Conservation (phyloP, 495 filamentous ascomycete genomes). For the Parathielavia hyrcaniae region DNA sequence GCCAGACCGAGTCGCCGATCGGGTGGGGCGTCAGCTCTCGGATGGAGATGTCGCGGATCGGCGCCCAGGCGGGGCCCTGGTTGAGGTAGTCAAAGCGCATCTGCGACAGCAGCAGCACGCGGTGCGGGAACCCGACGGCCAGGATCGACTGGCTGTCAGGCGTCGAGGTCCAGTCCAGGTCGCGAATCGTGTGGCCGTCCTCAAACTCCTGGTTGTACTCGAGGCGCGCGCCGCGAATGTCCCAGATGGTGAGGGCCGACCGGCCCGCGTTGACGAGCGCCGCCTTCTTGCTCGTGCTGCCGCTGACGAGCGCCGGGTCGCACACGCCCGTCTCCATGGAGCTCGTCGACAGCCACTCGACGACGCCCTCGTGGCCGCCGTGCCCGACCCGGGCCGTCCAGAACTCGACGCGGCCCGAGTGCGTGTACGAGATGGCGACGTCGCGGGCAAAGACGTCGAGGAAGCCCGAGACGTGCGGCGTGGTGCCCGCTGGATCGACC, state of each 20-base stretch:
- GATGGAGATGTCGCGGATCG: conserved; percentile 74
- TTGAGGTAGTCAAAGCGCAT: conserved; percentile 92
- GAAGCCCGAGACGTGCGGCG: conserved; percentile 65
- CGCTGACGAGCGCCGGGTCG: conserved; percentile 72
- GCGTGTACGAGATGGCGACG: conserved; percentile 80
- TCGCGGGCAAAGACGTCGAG: conserved; percentile 84
- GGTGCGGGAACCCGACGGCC: conserved; percentile 82
- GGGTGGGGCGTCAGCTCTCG: conserved; percentile 80
- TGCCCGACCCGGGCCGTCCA: conserved; percentile 77
- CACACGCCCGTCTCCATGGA: conserved; percentile 73
- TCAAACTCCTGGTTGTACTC: conserved; percentile 75
- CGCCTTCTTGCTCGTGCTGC: conserved; percentile 79
- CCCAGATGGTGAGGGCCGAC: conserved; percentile 88
- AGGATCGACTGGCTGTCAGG: conserved; percentile 87
- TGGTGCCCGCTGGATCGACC: conserved; percentile 80
- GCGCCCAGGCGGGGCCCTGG: conserved; percentile 82
- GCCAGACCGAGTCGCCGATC: conserved; percentile 89
- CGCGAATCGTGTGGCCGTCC: conserved; percentile 66
- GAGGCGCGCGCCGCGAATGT: conserved; percentile 70
- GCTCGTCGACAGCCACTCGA: conserved; percentile 81
- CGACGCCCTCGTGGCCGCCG: conserved; percentile 45
- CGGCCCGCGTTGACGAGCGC: conserved; percentile 68
- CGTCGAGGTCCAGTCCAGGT: conserved; percentile 92
- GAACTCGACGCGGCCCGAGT: conserved; percentile 66
- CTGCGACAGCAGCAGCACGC: conserved; percentile 78